Evolutionary conservation across 371 early-diverging fungal species (phyloP).

Genomic region (Mortierella sp.): DNA sequence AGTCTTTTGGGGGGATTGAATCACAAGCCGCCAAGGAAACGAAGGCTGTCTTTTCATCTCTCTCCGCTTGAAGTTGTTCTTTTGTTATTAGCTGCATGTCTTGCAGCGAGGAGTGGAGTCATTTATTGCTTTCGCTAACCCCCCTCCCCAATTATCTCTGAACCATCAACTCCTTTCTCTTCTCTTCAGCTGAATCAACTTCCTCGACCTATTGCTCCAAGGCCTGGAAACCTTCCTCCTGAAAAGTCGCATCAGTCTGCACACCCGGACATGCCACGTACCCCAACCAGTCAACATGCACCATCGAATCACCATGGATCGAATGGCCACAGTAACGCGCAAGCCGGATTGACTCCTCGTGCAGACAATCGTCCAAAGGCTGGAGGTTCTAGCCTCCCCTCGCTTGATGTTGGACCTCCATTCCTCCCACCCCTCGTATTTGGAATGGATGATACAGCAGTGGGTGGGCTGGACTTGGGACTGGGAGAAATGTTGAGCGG

Average conservation of each 20-base stretch:
- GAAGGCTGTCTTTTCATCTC: too few relatives aligned
- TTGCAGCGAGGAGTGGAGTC: background rate
- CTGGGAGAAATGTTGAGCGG: slow-evolving; percentile 34
- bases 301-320: slow-evolving; percentile 14
- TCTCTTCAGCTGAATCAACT: slow-evolving; percentile 1
- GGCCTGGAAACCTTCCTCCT: background rate
- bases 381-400: slow-evolving; percentile 1
- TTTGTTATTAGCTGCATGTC: too few relatives aligned
- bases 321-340: slow-evolving; percentile 2
- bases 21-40: background rate
- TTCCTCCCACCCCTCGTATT: slow-evolving; percentile 44
- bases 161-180: background rate
- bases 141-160: background rate
- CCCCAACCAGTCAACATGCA: background rate
- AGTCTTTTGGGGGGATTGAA: too few relatives aligned
- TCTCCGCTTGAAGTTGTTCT: background rate
- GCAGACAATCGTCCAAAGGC: slow-evolving; percentile 23
- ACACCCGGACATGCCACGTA: slow-evolving; percentile 1
- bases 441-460: slow-evolving; percentile 32
- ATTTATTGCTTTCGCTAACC: too few relatives aligned
- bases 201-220: background rate
- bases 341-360: slow-evolving; percentile 8
- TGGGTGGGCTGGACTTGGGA: slow-evolving; percentile 29
- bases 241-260: slow-evolving; percentile 1
- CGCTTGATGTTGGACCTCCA: slow-evolving; percentile 38